phyloP scores from a whole-genome alignment of 176 grass and related monocot species.

The Zea luxurians region DNA sequence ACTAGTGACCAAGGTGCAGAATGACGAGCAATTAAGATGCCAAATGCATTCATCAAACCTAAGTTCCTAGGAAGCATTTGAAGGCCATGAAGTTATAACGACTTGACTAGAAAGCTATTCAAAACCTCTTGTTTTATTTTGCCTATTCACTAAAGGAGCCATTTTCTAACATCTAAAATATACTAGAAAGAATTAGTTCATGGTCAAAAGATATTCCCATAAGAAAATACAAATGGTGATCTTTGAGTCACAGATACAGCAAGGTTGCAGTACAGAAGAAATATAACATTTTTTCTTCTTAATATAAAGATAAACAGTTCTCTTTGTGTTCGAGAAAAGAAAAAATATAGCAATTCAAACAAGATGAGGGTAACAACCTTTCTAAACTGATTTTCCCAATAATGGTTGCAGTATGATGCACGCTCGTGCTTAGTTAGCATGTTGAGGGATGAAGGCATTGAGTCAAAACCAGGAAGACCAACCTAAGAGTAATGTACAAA shows the following conservation, averaged over 20 bases:
- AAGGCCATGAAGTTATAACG: neutral
- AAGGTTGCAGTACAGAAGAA: constrained; percentile 32
- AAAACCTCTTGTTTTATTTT: constrained; percentile 14
- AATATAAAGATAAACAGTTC: neutral
- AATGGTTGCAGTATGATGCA: constrained; percentile 93
- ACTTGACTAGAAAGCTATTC: neutral
- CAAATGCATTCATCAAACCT: constrained; percentile 13
- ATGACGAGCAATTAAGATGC: neutral
- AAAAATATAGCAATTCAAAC: constrained; percentile 34
- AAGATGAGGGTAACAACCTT: constrained; percentile 65
- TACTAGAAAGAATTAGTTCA: constrained; percentile 18
- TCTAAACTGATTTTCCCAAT: constrained; percentile 98
- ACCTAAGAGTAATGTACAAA: constrained; percentile 55
- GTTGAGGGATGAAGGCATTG: constrained; percentile 94
- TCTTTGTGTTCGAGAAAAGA: neutral
- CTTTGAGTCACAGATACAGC: constrained; percentile 1
- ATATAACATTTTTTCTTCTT: constrained; percentile 17
- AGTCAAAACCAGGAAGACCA: constrained; percentile 99
- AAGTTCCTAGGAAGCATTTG: constrained; percentile 8
- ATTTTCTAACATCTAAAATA: neutral
- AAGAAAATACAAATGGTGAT: neutral
- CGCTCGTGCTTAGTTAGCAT: constrained; percentile 93
- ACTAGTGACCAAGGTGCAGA: neutral
- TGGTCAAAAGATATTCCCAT: constrained; percentile 6
- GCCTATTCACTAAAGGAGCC: constrained; percentile 13